phyloP scores from a whole-genome alignment of 1,139 yeast genomes.

The Yamadazyma epiphylla region DNA sequence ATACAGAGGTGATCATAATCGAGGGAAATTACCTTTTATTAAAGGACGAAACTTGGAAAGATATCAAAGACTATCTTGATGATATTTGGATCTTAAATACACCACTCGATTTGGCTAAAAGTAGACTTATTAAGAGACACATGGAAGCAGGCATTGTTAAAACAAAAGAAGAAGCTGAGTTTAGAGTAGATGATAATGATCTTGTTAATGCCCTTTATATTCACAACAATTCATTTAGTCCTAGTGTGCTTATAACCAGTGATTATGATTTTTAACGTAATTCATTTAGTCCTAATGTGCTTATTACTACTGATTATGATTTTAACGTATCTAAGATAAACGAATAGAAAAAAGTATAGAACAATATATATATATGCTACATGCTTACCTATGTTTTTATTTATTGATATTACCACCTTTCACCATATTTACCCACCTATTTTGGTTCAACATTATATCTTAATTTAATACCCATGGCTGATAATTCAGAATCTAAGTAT shows the following conservation, averaged over 20 bases:
- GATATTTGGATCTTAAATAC: slow-evolving; percentile 47
- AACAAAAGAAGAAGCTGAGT: slow-evolving; percentile 54
- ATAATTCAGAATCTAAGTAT: slow-evolving; percentile 89
- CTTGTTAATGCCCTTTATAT: slow-evolving; percentile 62
- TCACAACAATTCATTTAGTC: slow-evolving; percentile 30
- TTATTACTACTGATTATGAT: too few species aligned
- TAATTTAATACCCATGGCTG: slow-evolving; percentile 98
- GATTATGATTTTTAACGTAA: too few species aligned
- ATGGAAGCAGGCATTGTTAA: slow-evolving; percentile 62
- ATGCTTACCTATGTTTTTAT: too few species aligned
- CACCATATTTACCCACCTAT: too few species aligned
- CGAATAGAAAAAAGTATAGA: too few species aligned
- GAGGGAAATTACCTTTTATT: slow-evolving; percentile 65
- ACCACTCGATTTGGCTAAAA: slow-evolving; percentile 42
- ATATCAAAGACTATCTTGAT: slow-evolving; percentile 32
- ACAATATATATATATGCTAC: slow-evolving; percentile 1
- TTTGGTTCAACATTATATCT: slow-evolving; percentile 73
- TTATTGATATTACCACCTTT: background rate
- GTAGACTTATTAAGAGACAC: slow-evolving; percentile 70
- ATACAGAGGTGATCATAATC: slow-evolving; percentile 49
- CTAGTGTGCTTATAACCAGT: slow-evolving; percentile 16
- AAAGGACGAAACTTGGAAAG: slow-evolving; percentile 48
- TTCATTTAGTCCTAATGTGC: too few species aligned
- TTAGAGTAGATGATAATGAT: slow-evolving; percentile 67
- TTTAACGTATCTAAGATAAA: too few species aligned